Percentiles rank a stretch among this genome's conserved stretches.
Conservation (phyloP, 2,329 filamentous ascomycete genomes). For the Pseudocercospora pini-densiflorae region DNA sequence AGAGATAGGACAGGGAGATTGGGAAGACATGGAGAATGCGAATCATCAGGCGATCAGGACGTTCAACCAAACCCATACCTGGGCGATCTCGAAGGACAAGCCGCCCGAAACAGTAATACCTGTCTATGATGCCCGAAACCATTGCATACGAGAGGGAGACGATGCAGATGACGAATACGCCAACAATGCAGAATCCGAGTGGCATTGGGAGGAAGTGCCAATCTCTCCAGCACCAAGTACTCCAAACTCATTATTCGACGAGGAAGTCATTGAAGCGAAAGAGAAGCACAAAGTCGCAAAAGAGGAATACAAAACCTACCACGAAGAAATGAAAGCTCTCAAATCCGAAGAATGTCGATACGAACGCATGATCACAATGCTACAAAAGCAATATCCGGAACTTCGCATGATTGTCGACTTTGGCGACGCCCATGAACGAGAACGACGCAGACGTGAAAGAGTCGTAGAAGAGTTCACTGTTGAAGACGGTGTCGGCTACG, state of each 20-base stretch:
- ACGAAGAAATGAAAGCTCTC: slow-evolving; percentile 7
- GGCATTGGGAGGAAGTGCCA: background rate
- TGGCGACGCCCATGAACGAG: background rate
- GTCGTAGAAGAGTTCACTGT: background rate
- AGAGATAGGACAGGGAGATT: background rate
- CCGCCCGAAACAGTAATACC: background rate
- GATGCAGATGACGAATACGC: background rate
- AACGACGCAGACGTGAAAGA: background rate
- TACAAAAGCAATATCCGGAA: slow-evolving; percentile 7
- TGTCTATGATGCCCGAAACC: background rate
- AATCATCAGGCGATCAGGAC: background rate
- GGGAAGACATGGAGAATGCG: no score
- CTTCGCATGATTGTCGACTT: background rate
- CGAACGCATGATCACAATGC: background rate
- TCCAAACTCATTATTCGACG: background rate
- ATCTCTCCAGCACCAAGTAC: background rate
- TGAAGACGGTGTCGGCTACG: background rate
- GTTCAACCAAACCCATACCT: background rate
- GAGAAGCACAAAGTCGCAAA: background rate
- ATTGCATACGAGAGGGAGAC: background rate
- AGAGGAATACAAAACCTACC: background rate
- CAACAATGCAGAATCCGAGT: background rate
- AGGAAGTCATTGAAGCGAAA: slow-evolving; percentile 3
- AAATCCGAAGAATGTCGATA: background rate
- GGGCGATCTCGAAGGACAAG: background rate